These are phyloP conservation scores for Phlegmacium glaucopus DNA, from an alignment of 768 basidiomycete genomes.

Conservation along the genomic window DNA sequence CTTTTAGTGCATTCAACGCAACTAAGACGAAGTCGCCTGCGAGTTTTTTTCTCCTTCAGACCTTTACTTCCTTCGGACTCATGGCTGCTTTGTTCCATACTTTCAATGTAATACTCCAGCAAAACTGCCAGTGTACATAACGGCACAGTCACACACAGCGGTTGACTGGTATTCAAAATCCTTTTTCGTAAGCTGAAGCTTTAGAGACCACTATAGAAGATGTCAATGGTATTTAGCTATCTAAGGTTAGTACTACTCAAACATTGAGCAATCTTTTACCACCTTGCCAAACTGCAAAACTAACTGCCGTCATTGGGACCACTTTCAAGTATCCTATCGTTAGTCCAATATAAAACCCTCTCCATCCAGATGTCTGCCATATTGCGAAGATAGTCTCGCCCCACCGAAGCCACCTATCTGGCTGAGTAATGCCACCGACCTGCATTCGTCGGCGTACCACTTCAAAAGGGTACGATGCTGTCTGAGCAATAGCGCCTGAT, in stretches of 20 bases:
- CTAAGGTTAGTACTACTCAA: conserved; percentile 16
- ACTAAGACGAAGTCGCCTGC: conserved; percentile 45
- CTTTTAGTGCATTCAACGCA: conserved; percentile 57
- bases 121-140: no score
- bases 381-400: conserved; percentile 71
- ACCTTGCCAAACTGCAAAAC: conserved; percentile 88
- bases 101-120: no score
- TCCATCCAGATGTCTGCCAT: conserved; percentile 67
- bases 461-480: conserved; percentile 92
- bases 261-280: conserved; percentile 56
- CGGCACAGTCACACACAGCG: no score
- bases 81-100: no score
- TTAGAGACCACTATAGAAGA: background rate
- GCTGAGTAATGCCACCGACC: conserved; percentile 80
- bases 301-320: conserved; percentile 93
- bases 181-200: no score
- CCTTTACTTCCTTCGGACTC: conserved; percentile 24
- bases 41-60: conserved; percentile 52
- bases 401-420: conserved; percentile 76
- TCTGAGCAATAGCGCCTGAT: conserved; percentile 84
- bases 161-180: no score
- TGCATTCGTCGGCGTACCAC: conserved; percentile 92
- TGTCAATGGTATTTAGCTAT: background rate
- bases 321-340: conserved; percentile 92
- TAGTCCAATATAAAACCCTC: conserved; percentile 90